Percentiles rank a stretch among this genome's conserved stretches.
Conservation (phyloP, 129 eudicot genomes). For the sunflower (Helianthus annuus) region DNA sequence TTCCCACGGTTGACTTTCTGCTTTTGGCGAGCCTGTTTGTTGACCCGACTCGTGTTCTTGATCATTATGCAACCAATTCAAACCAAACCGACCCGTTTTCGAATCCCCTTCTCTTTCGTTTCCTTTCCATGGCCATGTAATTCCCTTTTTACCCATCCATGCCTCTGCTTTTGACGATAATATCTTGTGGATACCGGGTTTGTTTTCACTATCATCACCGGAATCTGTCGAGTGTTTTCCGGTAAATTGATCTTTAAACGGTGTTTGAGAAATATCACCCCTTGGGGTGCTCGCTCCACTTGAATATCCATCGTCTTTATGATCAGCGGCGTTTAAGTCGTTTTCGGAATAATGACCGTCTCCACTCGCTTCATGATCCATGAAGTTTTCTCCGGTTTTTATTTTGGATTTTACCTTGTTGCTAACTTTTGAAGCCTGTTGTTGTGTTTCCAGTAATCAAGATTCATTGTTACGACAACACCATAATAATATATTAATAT, state of each 20-base stretch:
- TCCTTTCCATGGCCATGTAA: slow-evolving; percentile 97
- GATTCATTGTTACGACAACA: slow-evolving; percentile 9
- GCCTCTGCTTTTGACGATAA: slow-evolving; percentile 92
- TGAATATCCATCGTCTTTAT: slow-evolving; percentile 77
- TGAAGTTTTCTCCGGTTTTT: slow-evolving; percentile 47
- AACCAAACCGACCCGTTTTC: slow-evolving; percentile 51
- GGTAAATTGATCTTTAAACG: slow-evolving; percentile 31
- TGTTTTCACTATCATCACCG: slow-evolving; percentile 74
- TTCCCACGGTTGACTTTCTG: slow-evolving; percentile 57
- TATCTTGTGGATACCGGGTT: slow-evolving; percentile 65
- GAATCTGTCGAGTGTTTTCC: slow-evolving; percentile 54
- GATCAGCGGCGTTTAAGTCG: slow-evolving; percentile 49
- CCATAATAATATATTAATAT: background rate
- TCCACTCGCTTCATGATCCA: slow-evolving; percentile 62
- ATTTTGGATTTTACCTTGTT: slow-evolving; percentile 90
- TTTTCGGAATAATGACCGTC: slow-evolving; percentile 67
- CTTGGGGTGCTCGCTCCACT: slow-evolving; percentile 96
- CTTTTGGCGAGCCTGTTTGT: slow-evolving; percentile 37
- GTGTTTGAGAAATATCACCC: slow-evolving; percentile 58
- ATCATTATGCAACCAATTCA: slow-evolving; percentile 69
- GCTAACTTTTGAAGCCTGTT: slow-evolving; percentile 87
- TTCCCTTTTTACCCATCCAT: slow-evolving; percentile 77
- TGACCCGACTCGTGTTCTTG: slow-evolving; percentile 60
- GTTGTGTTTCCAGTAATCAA: slow-evolving; percentile 33
- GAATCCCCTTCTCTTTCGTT: slow-evolving; percentile 58